phyloP scores from a whole-genome alignment of 2,329 filamentous ascomycete species.

The Colletotrichum caudatum region DNA sequence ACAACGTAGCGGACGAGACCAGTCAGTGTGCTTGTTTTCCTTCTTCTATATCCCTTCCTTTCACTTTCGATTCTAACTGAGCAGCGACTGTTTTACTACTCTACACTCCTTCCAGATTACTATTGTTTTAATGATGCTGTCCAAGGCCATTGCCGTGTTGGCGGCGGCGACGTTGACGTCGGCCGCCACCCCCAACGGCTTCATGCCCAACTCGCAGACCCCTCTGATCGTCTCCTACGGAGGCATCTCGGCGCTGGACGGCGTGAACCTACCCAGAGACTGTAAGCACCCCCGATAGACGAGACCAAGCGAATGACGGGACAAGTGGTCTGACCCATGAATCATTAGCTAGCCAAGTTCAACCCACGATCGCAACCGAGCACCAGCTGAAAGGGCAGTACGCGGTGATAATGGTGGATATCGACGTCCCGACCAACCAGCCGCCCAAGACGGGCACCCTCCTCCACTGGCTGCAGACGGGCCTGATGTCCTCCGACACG shows the following conservation, averaged over 20 bases:
- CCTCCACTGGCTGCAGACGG: conserved; percentile 61
- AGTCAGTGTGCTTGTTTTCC: conserved; percentile 41
- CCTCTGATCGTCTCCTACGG: conserved; percentile 57
- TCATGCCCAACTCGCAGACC: conserved; percentile 53
- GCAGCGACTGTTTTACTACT: conserved; percentile 6
- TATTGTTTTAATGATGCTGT: conserved; percentile 48
- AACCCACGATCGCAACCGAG: conserved; percentile 41
- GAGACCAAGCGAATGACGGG: background rate
- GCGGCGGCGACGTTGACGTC: conserved; percentile 50
- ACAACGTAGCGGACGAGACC: conserved; percentile 32
- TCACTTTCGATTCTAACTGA: conserved; percentile 15
- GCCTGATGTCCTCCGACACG: conserved; percentile 48
- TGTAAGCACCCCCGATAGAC: conserved; percentile 47
- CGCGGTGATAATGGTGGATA: conserved; percentile 57
- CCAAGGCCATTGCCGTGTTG: conserved; percentile 48
- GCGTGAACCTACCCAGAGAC: conserved; percentile 53
- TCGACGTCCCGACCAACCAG: conserved; percentile 57
- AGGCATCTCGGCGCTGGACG: conserved; percentile 52
- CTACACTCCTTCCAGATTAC: conserved; percentile 25
- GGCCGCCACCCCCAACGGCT: conserved; percentile 57
- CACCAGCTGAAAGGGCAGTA: conserved; percentile 47
- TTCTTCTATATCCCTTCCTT: conserved; percentile 20
- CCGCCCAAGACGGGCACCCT: conserved; percentile 56
- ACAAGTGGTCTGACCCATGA: background rate
- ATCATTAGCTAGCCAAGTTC: conserved; percentile 29